These are phyloP conservation scores for Sphagnum contortum DNA, from an alignment of 225 moss, liverwort and hornwort species.

Conservation along the genomic window DNA sequence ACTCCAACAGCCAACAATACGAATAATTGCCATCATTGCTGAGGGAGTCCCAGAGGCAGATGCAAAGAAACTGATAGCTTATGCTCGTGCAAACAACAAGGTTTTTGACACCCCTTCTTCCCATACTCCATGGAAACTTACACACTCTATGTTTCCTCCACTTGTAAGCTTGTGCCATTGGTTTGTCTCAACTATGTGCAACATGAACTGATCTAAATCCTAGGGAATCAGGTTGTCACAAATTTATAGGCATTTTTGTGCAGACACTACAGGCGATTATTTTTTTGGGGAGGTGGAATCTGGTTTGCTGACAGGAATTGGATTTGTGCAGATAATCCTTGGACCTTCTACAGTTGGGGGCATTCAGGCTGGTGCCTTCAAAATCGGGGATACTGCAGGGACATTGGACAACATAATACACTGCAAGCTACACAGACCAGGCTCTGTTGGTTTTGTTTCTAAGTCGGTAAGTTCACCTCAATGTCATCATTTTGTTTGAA, in stretches of 20 bases:
- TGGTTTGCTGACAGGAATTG: background rate
- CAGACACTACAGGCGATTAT: no score
- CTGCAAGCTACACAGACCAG: conserved; percentile 89
- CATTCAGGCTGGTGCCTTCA: conserved; percentile 90
- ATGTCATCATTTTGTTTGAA: background rate
- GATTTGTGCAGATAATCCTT: conserved; percentile 17
- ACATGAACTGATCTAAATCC: no score
- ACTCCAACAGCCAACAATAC: conserved; percentile 70
- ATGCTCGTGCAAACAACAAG: conserved; percentile 80
- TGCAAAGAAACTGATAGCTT: conserved; percentile 79
- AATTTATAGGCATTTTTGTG: no score
- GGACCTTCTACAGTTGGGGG: conserved; percentile 95
- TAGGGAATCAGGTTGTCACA: no score
- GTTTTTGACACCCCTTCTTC: conserved; percentile 9
- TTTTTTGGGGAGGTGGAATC: no score
- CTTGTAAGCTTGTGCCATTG: no score
- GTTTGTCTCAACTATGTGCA: no score
- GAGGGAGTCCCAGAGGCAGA: conserved; percentile 93
- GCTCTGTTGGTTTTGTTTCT: conserved; percentile 89
- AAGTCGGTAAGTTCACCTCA: conserved; percentile 47
- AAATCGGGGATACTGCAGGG: conserved; percentile 93
- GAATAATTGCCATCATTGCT: conserved; percentile 89
- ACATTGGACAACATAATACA: conserved; percentile 85
- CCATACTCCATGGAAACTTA: background rate
- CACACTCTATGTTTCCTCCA: background rate